These are phyloP conservation scores for Aspergillus conjunctus DNA, from an alignment of 495 filamentous ascomycete genomes.

Conservation along the genomic window DNA sequence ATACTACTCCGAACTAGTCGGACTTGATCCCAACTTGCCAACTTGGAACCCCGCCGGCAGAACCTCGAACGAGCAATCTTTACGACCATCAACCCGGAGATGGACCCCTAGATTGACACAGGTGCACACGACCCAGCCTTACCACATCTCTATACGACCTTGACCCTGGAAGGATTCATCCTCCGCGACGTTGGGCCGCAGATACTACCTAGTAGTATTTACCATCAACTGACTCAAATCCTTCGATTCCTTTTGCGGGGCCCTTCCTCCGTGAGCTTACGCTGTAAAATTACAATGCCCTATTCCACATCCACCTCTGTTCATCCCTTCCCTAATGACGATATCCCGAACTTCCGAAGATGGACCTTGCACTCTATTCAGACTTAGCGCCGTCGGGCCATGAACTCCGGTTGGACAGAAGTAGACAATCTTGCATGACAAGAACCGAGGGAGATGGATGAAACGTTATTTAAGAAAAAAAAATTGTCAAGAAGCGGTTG, in stretches of 20 bases:
- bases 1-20: neutral
- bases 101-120: neutral
- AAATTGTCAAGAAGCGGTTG: neutral
- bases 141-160: no score
- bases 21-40: neutral
- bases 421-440: slow-evolving; percentile 15
- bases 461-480: neutral
- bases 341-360: slow-evolving; percentile 21
- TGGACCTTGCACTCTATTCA: slow-evolving; percentile 17
- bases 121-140: no score
- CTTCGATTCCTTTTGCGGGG: no score
- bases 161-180: no score
- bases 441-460: slow-evolving; percentile 3
- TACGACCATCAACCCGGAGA: slow-evolving; percentile 7
- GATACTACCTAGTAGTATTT: neutral
- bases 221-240: neutral
- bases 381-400: slow-evolving; percentile 14
- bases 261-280: neutral
- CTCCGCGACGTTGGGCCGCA: neutral
- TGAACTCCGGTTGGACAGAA: slow-evolving; percentile 23
- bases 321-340: slow-evolving; percentile 2
- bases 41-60: neutral
- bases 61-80: slow-evolving; percentile 7
- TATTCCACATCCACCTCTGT: neutral
- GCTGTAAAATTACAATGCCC: neutral